Percentiles rank a stretch among this genome's conserved stretches.
Conservation (phyloP, 176 grass and related monocot genomes). For the Oryza glumipatula region DNA sequence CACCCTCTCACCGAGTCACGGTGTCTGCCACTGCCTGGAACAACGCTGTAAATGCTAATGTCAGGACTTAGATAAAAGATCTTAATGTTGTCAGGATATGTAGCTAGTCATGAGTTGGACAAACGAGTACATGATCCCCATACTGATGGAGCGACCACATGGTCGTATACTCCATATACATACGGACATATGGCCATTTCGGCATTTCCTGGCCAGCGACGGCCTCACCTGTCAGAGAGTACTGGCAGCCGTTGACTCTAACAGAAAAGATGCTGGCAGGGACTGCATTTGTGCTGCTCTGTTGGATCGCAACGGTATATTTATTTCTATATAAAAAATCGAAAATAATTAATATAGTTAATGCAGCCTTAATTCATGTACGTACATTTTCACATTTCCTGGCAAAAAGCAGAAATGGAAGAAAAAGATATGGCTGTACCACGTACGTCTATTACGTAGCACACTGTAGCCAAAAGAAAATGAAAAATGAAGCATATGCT, state of each 20-base stretch:
- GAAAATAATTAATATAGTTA: not conserved
- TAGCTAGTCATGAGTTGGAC: not conserved
- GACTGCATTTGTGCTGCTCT: not conserved
- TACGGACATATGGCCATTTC: not conserved
- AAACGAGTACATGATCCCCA: not conserved
- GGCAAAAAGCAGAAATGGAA: not conserved
- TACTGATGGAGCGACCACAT: not conserved
- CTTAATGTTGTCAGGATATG: slow-evolving; percentile 2
- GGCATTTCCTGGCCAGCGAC: not conserved
- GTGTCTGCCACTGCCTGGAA: not conserved
- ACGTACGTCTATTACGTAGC: not conserved
- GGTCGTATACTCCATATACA: not conserved
- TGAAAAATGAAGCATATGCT: not conserved
- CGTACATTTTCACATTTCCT: not conserved
- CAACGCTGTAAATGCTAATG: not conserved
- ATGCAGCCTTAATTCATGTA: not conserved
- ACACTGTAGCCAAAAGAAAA: not conserved
- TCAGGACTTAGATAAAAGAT: slow-evolving; percentile 18
- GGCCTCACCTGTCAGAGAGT: not conserved
- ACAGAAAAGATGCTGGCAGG: slow-evolving; percentile 21
- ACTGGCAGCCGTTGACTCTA: not conserved
- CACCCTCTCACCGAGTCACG: not conserved
- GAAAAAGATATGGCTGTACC: not conserved
- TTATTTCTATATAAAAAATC: not conserved
- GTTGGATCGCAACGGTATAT: not conserved